Base-by-base conservation (phyloP, 225 moss, liverwort and hornwort species). In the Thuidium tamariscinum region DNA sequence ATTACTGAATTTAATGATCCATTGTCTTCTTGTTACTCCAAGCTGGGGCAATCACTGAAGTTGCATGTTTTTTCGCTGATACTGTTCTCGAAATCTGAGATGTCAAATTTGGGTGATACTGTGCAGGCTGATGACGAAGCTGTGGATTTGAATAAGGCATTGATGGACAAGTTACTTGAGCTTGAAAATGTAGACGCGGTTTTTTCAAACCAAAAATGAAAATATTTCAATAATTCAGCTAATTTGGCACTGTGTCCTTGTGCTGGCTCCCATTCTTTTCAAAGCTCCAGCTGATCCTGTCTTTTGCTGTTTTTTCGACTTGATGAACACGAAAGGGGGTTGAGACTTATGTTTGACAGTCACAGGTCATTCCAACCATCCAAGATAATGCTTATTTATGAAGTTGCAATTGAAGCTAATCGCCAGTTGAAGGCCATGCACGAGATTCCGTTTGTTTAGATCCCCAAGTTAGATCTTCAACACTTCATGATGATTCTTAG, bases 141-240 rank as follows among this genome's bases (percentile, higher is more conserved):
- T 52, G 89, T 94, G 89, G 96, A 96, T 67, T 88, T 96, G 39
- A 99, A 99, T 68, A 97, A 93, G 92, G 90, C 89, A 7, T 84
- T 99, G 80, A 92, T 94, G 66, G 97, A 99, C 57, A 97, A 94
- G 88, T 90, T 99, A 68, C 91, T 99, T 82, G 98, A 99, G 79
- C 95, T 99, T 51, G 97, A 99, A 86, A 95, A 96, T 87, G 95
- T 95, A 72, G 98, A 97, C 75, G 96, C 95, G 49, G 98, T 97
- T 56, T 98, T 93, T 68, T 96, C 89, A 39, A 98, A 93, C 89
- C 96, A 98, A 80, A 94, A 91, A 79, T 98, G 89, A 48, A 13
- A 3, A n/a, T 39, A 25, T 77, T 16, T 34, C 6, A n/a, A 42
- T 9, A 44, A 19, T 87, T 84, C 7, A 16, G 48, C 71, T 64